These are phyloP conservation scores for Tanacetum coccineum DNA, from an alignment of 129 eudicot genomes.

Conservation along the genomic window DNA sequence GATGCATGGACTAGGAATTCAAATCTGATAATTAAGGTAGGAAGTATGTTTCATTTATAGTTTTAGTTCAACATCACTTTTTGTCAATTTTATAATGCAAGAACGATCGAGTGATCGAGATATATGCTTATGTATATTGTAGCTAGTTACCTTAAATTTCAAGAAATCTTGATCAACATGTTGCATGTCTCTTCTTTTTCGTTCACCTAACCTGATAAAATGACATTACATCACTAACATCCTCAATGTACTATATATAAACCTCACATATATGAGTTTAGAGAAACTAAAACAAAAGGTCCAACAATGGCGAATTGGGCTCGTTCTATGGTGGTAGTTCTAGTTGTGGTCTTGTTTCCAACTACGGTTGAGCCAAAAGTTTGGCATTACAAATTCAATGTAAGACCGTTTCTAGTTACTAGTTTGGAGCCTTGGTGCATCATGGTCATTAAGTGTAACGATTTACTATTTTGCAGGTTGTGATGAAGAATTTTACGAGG, in stretches of 20 bases:
- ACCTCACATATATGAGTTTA: background rate
- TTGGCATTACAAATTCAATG: constrained; percentile 63
- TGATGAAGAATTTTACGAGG: constrained; percentile 57
- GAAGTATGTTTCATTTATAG: constrained; percentile 30
- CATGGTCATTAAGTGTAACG: background rate
- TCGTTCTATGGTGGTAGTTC: constrained; percentile 22
- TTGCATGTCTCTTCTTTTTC: constrained; percentile 5
- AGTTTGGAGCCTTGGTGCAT: constrained; percentile 4
- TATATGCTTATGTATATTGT: background rate
- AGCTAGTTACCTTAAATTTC: constrained; percentile 29
- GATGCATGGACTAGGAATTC: constrained; percentile 11
- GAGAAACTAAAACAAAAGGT: background rate
- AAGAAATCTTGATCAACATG: constrained; percentile 38
- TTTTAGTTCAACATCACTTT: constrained; percentile 27
- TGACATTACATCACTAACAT: constrained; percentile 42
- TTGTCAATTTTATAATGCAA: constrained; percentile 23
- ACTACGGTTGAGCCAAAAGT: constrained; percentile 35
- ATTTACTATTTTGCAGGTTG: constrained; percentile 43
- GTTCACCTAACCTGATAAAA: constrained; percentile 64
- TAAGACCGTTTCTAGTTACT: constrained; percentile 27
- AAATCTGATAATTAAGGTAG: constrained; percentile 26
- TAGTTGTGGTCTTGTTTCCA: constrained; percentile 39
- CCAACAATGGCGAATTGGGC: constrained; percentile 38
- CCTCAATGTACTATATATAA: constrained; percentile 14
- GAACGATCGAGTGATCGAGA: no score